These are phyloP conservation scores for Stachybotrys chartarum DNA, from an alignment of 2,329 filamentous ascomycete species.

Conservation along the genomic window DNA sequence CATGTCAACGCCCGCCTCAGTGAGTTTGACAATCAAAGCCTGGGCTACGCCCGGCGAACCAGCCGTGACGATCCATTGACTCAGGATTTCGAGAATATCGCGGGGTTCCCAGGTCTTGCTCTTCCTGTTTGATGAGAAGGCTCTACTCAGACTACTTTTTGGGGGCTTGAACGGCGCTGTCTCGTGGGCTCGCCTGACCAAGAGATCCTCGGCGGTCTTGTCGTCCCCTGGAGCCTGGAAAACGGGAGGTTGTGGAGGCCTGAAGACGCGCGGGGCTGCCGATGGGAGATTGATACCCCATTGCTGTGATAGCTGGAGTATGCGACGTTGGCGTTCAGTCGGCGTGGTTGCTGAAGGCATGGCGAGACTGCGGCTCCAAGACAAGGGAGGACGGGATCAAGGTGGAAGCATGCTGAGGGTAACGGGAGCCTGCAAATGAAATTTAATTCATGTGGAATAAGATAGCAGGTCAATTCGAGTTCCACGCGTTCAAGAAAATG, in stretches of 20 bases:
- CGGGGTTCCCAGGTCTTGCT: slow-evolving; percentile 45
- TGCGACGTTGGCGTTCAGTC: slow-evolving; percentile 36
- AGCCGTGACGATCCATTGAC: slow-evolving; percentile 38
- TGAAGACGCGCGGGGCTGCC: slow-evolving; percentile 29
- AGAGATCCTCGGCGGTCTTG: slow-evolving; percentile 43
- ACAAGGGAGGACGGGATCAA: not conserved
- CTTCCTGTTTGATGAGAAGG: slow-evolving; percentile 32
- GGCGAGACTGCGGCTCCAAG: not conserved
- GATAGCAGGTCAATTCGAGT: no score
- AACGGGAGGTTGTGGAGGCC: slow-evolving; percentile 33
- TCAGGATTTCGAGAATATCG: slow-evolving; percentile 45
- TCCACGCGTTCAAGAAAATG: no score
- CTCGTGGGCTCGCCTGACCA: slow-evolving; percentile 36
- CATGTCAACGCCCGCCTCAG: slow-evolving; percentile 41
- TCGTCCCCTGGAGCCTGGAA: slow-evolving; percentile 43
- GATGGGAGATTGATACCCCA: slow-evolving; percentile 39
- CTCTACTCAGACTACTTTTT: slow-evolving; percentile 31
- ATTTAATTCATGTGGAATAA: no score
- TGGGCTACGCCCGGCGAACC: slow-evolving; percentile 50
- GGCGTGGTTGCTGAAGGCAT: slow-evolving; percentile 21
- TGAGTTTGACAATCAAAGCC: slow-evolving; percentile 43
- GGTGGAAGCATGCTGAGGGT: not conserved
- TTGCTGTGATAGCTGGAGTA: slow-evolving; percentile 42
- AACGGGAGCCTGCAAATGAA: not conserved
- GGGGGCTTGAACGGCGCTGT: slow-evolving; percentile 28